Evolutionary conservation across 352 stramenopile genomes (phyloP).

Genomic region (Phytophthora citrophthora): DNA sequence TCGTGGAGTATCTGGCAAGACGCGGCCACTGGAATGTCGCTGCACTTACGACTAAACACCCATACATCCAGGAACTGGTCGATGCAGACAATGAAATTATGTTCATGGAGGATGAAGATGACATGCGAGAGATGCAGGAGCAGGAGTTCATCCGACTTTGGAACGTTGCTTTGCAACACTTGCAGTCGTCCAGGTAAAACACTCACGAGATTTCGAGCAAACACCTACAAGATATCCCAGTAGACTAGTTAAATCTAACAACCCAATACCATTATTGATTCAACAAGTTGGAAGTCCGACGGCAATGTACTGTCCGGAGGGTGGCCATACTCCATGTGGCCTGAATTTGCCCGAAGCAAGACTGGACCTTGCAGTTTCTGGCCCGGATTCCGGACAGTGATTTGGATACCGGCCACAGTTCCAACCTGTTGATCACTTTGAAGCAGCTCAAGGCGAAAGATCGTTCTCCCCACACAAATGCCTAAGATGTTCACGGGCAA

Average conservation of each 20-base stretch:
- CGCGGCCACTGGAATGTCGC: slow-evolving; percentile 39
- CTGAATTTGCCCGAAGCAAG: slow-evolving; percentile 3
- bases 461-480: not conserved
- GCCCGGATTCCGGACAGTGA: too few species aligned
- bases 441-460: slow-evolving; percentile 1
- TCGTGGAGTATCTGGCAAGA: slow-evolving; percentile 47
- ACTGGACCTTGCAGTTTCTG: not conserved
- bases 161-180: not conserved
- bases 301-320: not conserved
- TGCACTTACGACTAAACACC: slow-evolving; percentile 40
- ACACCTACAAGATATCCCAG: slow-evolving; percentile 3
- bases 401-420: too few species aligned
- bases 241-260: slow-evolving; percentile 29
- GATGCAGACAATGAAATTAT: slow-evolving; percentile 25
- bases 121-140: slow-evolving; percentile 16
- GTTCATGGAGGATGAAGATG: slow-evolving; percentile 27
- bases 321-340: slow-evolving; percentile 7
- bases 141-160: slow-evolving; percentile 24
- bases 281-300: not conserved
- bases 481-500: slow-evolving; percentile 4
- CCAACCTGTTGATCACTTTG: not conserved
- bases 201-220: not conserved
- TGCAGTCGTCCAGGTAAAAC: slow-evolving; percentile 9
- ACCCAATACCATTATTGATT: slow-evolving; percentile 3
- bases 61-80: slow-evolving; percentile 38